Percentiles rank a stretch among this genome's conserved stretches.
phyloP scores from a whole-genome alignment of 1,139 yeast genomes.

The Saccharomyces hybrid region DNA sequence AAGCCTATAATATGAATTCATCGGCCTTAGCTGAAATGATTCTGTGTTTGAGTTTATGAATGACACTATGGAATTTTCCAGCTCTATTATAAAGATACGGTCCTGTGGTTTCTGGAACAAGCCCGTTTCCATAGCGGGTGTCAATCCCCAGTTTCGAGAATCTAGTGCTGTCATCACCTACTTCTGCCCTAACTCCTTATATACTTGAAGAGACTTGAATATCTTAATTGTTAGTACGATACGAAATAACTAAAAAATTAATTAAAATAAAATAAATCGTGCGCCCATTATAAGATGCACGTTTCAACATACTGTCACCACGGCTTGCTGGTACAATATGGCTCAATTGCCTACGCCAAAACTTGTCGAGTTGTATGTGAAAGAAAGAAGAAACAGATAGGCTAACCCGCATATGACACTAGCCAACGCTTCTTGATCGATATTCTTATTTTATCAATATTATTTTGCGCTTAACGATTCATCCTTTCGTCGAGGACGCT shows the following conservation, averaged over 20 bases:
- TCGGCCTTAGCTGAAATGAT: slow-evolving; percentile 41
- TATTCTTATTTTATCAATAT: background rate
- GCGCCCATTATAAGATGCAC: background rate
- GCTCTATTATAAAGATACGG: slow-evolving; percentile 43
- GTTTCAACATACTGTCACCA: background rate
- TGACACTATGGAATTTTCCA: slow-evolving; percentile 42
- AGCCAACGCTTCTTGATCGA: background rate
- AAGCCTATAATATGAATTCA: slow-evolving; percentile 61
- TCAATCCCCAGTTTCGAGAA: slow-evolving; percentile 13
- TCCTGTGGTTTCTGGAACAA: slow-evolving; percentile 41
- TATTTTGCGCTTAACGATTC: background rate
- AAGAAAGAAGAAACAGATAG: background rate
- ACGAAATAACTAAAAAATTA: background rate
- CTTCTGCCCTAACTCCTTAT: background rate
- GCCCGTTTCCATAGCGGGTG: slow-evolving; percentile 35
- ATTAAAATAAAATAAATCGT: background rate
- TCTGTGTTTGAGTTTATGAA: slow-evolving; percentile 34
- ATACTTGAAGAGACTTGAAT: background rate
- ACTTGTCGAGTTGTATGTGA: background rate
- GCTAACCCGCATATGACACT: background rate
- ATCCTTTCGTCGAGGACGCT: slow-evolving; percentile 1
- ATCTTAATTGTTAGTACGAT: background rate
- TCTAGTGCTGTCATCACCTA: background rate
- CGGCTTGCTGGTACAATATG: background rate
- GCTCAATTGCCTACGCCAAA: background rate